Evolutionary conservation across 176 grass and related monocot species (phyloP), one percentile per base, ranked within the genome.

Genomic region (Oryza punctata): DNA sequence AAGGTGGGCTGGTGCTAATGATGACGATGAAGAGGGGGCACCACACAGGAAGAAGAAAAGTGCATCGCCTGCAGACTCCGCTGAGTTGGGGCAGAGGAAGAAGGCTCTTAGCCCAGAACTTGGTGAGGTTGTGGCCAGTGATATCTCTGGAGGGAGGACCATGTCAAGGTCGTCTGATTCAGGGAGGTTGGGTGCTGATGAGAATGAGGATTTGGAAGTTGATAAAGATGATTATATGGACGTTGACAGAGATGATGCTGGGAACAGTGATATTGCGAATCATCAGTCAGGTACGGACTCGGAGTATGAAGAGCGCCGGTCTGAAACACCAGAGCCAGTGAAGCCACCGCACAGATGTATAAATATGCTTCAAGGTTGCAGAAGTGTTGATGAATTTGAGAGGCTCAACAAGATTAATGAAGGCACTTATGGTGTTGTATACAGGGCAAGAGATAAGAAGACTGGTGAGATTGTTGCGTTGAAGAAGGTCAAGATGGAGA

Each of bases 401-500:
- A 93, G 93, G 75, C 89, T 99, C 35, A 99, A 99, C 78, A 99
- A 99, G 89, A 99, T 96, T 35, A 91, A 96, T 16, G 97, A 99
- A 73, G 97, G 97, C 57, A 99, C 97, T 61, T 99, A 99, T 73
- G 97, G 97, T 76, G 97, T 99, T 94, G 97, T 99, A 29, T 99
- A 99, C 65, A 89, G 97, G 82, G 97, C 97, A 60, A 94, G 84
- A 70, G 97, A 99, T 76, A 99, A 94, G 86, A 99, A 96, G 79
- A 94, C 91, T 43, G 82, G 78, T 25, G 93, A 96, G 73, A 81
- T 99, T 80, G 97, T 99, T 88, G 97, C 97, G 0, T 44, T 99
- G 78, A 99, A 99, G 82, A 99, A 99, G 78, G 89, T 99, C 60
- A 99, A 99, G 81, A 99, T 99, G 97, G 96, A 99, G 90, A 99